Conservation (phyloP, 208 protist genomes). For the Trypanosoma avium region DNA sequence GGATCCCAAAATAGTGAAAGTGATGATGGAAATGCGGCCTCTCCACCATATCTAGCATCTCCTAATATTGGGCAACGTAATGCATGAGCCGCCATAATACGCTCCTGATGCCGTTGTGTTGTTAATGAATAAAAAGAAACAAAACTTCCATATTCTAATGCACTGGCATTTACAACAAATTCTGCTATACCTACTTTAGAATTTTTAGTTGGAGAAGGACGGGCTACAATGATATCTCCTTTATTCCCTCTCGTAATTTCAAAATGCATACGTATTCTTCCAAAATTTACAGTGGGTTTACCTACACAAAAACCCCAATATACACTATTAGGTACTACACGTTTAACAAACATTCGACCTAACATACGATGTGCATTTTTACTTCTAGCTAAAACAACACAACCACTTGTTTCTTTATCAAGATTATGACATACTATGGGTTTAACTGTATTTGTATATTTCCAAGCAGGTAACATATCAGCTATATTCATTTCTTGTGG, state of each 20-base stretch:
- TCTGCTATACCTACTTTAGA: conserved; percentile 87
- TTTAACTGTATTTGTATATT: conserved; percentile 72
- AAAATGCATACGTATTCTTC: conserved; percentile 92
- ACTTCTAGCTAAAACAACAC: conserved; percentile 86
- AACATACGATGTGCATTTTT: conserved; percentile 84
- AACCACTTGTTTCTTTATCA: conserved; percentile 89
- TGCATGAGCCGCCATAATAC: conserved; percentile 90
- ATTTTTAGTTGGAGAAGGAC: conserved; percentile 66
- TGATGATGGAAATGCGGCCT: conserved; percentile 81
- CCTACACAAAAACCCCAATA: conserved; percentile 92
- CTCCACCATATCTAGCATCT: conserved; percentile 91
- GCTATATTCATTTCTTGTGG: conserved; percentile 86
- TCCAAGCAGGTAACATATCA: conserved; percentile 86
- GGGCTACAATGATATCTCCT: conserved; percentile 77
- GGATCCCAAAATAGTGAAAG: conserved; percentile 85
- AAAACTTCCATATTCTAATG: conserved; percentile 86
- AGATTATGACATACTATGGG: conserved; percentile 91
- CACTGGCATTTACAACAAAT: conserved; percentile 90
- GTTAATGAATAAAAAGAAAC: conserved; percentile 91
- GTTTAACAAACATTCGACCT: conserved; percentile 87
- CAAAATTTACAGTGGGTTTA: conserved; percentile 84
- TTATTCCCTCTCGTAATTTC: conserved; percentile 69
- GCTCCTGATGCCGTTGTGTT: conserved; percentile 85
- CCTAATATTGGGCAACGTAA: conserved; percentile 88
- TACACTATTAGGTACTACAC: conserved; percentile 89